Evolutionary conservation across 140 eudicot genomes (phyloP).

Genomic region (Ambrosia hybrid): DNA sequence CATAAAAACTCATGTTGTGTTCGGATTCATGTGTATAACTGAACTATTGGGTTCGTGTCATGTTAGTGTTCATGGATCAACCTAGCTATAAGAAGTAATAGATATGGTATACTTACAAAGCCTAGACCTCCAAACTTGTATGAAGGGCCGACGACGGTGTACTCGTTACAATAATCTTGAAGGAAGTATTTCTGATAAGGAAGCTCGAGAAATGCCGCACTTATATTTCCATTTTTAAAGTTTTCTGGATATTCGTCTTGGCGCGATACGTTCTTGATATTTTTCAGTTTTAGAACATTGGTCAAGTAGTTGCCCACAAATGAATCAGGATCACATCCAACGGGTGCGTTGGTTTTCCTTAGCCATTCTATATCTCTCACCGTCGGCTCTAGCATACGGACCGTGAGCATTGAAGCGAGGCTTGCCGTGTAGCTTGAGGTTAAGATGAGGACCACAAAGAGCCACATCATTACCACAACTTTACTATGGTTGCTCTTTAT

Average conservation of each 20-base stretch:
- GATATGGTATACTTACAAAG: conserved; percentile 43
- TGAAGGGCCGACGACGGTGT: conserved; percentile 37
- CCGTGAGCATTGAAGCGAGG: conserved; percentile 61
- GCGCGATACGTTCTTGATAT: conserved; percentile 23
- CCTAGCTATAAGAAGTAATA: not conserved
- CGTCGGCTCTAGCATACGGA: conserved; percentile 47
- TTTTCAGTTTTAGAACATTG: conserved; percentile 31
- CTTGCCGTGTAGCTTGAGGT: conserved; percentile 64
- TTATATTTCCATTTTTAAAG: conserved; percentile 34
- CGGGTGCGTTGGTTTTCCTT: conserved; percentile 41
- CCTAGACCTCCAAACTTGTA: conserved; percentile 65
- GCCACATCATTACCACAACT: conserved; percentile 55
- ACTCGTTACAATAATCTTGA: conserved; percentile 38
- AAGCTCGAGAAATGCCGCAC: conserved; percentile 63
- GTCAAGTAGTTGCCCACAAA: conserved; percentile 47
- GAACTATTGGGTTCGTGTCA: too few relatives aligned
- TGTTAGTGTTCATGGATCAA: too few relatives aligned
- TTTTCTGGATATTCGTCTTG: conserved; percentile 30
- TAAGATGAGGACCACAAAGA: conserved; percentile 53
- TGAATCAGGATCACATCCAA: conserved; percentile 62
- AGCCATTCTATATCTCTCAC: conserved; percentile 48
- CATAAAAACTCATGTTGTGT: too few relatives aligned
- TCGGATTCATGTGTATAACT: too few relatives aligned
- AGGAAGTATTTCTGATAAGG: conserved; percentile 55
- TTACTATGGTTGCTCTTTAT: conserved; percentile 49